These are phyloP conservation scores for Phytophthora podocarpi DNA, from an alignment of 352 stramenopile genomes.

Conservation along the genomic window DNA sequence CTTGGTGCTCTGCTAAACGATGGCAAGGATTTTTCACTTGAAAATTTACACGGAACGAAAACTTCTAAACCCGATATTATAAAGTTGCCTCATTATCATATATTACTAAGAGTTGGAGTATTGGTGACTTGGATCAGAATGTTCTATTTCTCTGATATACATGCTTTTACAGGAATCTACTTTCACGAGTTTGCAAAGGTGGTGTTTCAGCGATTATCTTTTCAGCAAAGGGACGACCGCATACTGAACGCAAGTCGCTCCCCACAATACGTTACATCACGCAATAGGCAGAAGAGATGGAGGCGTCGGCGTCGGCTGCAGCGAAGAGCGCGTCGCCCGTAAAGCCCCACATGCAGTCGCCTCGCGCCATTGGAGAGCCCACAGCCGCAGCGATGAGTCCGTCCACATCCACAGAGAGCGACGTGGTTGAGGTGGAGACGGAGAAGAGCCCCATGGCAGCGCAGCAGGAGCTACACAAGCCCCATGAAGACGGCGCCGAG, in stretches of 20 bases:
- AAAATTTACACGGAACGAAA: not conserved
- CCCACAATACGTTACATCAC: slow-evolving; percentile 29
- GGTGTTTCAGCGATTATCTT: slow-evolving; percentile 25
- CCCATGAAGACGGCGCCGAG: slow-evolving; percentile 27
- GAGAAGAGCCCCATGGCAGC: slow-evolving; percentile 27
- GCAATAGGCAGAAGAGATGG: slow-evolving; percentile 25
- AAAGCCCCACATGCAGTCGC: slow-evolving; percentile 6
- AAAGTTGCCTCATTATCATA: too few species aligned
- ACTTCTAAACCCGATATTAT: not conserved
- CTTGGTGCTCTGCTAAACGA: slow-evolving; percentile 6
- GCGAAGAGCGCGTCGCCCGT: slow-evolving; percentile 14
- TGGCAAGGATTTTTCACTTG: slow-evolving; percentile 6
- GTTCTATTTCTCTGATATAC: slow-evolving; percentile 3
- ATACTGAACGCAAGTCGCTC: slow-evolving; percentile 28
- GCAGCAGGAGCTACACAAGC: slow-evolving; percentile 21
- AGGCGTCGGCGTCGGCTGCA: slow-evolving; percentile 17
- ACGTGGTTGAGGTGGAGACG: slow-evolving; percentile 32
- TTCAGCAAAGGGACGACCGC: slow-evolving; percentile 21
- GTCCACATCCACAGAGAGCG: slow-evolving; percentile 12
- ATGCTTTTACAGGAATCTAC: not conserved
- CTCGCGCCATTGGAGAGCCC: not conserved
- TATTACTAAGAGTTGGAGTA: too few species aligned
- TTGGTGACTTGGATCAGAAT: not conserved
- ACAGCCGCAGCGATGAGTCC: not conserved
- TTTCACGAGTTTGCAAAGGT: slow-evolving; percentile 6